Evolutionary conservation across 2,329 filamentous ascomycete genomes (phyloP).

Genomic region (Arthrobotrys sinensis): DNA sequence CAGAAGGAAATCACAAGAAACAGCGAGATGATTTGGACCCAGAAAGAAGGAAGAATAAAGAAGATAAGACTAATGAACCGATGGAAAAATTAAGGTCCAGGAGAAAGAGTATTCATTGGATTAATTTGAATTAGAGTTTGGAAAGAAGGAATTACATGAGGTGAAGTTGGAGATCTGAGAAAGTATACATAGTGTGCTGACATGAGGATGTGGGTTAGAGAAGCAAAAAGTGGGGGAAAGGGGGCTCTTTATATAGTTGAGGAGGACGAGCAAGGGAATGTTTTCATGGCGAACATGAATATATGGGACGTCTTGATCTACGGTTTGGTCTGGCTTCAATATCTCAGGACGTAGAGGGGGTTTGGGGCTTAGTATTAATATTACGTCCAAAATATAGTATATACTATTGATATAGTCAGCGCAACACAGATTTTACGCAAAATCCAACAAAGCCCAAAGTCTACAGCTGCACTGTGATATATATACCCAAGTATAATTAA

Average conservation of each 20-base stretch:
- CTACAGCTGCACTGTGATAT: no score
- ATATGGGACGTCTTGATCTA: neutral
- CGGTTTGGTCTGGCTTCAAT: neutral
- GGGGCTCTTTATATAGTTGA: slow-evolving; percentile 1
- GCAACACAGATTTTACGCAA: slow-evolving; percentile 13
- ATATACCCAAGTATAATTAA: no score
- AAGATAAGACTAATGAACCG: no score
- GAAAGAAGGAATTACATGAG: no score
- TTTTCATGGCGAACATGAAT: neutral
- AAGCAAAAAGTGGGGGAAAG: neutral
- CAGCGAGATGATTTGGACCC: neutral
- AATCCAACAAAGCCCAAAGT: slow-evolving; percentile 2
- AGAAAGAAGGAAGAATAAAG: neutral
- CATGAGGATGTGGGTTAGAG: neutral
- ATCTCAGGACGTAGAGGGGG: neutral
- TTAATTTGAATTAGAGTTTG: no score
- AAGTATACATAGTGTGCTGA: neutral
- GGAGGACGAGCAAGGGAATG: neutral
- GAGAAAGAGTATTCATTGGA: no score
- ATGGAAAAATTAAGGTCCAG: no score
- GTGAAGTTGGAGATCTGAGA: no score
- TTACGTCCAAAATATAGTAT: neutral
- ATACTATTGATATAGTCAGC: neutral
- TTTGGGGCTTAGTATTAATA: neutral
- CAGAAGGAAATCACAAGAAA: neutral